Percentiles rank a stretch among this genome's conserved stretches.
These are phyloP conservation scores for Calonectria hawksworthii DNA, from an alignment of 2,329 filamentous ascomycete species.

Conservation along the genomic window DNA sequence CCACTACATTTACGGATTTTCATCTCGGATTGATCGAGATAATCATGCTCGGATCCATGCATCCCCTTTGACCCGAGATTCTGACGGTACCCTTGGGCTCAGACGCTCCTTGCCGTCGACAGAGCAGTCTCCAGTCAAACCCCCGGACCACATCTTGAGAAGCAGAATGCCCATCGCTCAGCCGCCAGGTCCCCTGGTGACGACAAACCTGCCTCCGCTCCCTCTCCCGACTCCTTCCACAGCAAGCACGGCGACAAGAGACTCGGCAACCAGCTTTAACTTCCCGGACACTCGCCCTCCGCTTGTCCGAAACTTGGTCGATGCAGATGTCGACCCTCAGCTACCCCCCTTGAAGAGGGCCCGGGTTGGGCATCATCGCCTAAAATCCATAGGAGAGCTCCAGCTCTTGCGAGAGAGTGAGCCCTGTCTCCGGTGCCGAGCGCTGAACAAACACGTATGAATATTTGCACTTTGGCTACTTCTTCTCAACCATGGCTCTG, in stretches of 20 bases:
- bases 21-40: conserved; percentile 64
- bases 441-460: conserved; percentile 61
- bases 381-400: conserved; percentile 71
- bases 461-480: not conserved
- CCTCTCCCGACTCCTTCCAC: conserved; percentile 48
- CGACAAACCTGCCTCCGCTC: conserved; percentile 46
- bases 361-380: conserved; percentile 64
- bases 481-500: not conserved
- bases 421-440: conserved; percentile 66
- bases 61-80: conserved; percentile 57
- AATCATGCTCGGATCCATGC: conserved; percentile 64
- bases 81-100: conserved; percentile 56
- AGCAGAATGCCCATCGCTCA: conserved; percentile 52
- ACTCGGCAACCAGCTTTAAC: conserved; percentile 49
- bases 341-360: conserved; percentile 69
- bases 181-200: conserved; percentile 52
- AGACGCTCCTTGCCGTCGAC: conserved; percentile 26
- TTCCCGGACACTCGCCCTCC: conserved; percentile 56
- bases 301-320: conserved; percentile 56
- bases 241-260: conserved; percentile 40
- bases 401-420: conserved; percentile 62
- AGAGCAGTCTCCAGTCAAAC: conserved; percentile 30
- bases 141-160: conserved; percentile 39
- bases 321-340: conserved; percentile 64
- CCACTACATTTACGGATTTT: conserved; percentile 72